Evolutionary conservation across 2,329 filamentous ascomycete genomes (phyloP).

Genomic region (Colletotrichum siamense): DNA sequence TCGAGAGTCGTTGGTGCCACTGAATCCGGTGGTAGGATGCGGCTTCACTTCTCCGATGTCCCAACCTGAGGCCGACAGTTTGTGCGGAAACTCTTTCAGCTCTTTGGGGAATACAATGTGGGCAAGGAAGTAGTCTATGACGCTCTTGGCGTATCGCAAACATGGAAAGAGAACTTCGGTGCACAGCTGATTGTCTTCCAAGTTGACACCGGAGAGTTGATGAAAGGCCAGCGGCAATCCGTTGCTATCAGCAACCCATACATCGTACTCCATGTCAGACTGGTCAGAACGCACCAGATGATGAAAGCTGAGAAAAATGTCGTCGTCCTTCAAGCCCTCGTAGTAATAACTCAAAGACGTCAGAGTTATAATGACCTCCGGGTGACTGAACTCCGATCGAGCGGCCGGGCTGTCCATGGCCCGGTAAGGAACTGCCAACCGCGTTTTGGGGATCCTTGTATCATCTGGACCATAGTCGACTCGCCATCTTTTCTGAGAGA

Average conservation of each 20-base stretch:
- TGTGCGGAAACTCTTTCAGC: slow-evolving; percentile 66
- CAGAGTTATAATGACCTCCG: slow-evolving; percentile 61
- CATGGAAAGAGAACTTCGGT: slow-evolving; percentile 53
- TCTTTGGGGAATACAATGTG: slow-evolving; percentile 65
- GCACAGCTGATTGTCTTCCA: slow-evolving; percentile 59
- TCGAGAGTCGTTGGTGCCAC: slow-evolving; percentile 70
- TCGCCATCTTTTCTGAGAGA: slow-evolving; percentile 65
- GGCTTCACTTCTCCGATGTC: slow-evolving; percentile 58
- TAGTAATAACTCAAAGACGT: slow-evolving; percentile 65
- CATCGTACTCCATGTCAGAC: slow-evolving; percentile 52
- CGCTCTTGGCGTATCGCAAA: slow-evolving; percentile 55
- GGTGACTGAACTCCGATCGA: slow-evolving; percentile 67
- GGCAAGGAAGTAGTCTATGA: slow-evolving; percentile 68
- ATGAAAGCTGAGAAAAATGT: slow-evolving; percentile 53
- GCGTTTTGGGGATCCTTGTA: slow-evolving; percentile 41
- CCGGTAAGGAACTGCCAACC: slow-evolving; percentile 62
- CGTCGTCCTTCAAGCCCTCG: slow-evolving; percentile 54
- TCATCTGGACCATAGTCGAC: slow-evolving; percentile 68
- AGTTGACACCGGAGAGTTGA: slow-evolving; percentile 58
- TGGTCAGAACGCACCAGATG: slow-evolving; percentile 58
- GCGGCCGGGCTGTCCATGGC: slow-evolving; percentile 63
- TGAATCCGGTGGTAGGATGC: slow-evolving; percentile 68
- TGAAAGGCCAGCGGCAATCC: slow-evolving; percentile 40
- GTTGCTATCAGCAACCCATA: slow-evolving; percentile 47
- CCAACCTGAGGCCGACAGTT: slow-evolving; percentile 72